Conservation (phyloP, 768 basidiomycete species). For the Dictyophora rubrovolvata region DNA sequence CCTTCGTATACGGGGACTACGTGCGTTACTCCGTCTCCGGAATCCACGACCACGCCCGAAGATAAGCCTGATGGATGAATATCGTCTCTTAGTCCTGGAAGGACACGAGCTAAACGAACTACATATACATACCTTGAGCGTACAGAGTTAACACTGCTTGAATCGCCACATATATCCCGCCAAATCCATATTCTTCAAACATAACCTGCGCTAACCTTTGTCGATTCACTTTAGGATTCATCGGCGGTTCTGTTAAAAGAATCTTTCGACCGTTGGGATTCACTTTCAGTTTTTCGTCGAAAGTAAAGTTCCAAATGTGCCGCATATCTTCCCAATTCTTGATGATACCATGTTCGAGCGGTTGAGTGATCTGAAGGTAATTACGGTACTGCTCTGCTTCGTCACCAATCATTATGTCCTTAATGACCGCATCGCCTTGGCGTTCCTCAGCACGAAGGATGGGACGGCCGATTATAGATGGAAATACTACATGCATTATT, state of each 20-base stretch:
- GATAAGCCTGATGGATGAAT: slow-evolving; percentile 60
- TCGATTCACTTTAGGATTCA: slow-evolving; percentile 94
- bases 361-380: slow-evolving; percentile 93
- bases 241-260: slow-evolving; percentile 93
- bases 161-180: slow-evolving; percentile 93
- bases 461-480: slow-evolving; percentile 92
- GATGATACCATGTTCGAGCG: slow-evolving; percentile 99
- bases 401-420: slow-evolving; percentile 98
- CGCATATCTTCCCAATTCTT: slow-evolving; percentile 99
- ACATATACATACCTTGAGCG: slow-evolving; percentile 72
- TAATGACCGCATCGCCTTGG: slow-evolving; percentile 74
- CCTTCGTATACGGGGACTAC: slow-evolving; percentile 99
- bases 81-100: no score
- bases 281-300: slow-evolving; percentile 87
- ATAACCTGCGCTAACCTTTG: slow-evolving; percentile 95
- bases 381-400: slow-evolving; percentile 90
- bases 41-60: slow-evolving; percentile 98
- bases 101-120: not conserved
- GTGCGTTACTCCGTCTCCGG: slow-evolving; percentile 98
- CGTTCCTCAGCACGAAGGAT: slow-evolving; percentile 97
- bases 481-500: slow-evolving; percentile 55
- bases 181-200: slow-evolving; percentile 98
- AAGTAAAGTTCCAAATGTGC: slow-evolving; percentile 97
- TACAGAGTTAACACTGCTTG: slow-evolving; percentile 98
- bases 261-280: slow-evolving; percentile 83